Evolutionary conservation across 208 protist genomes (phyloP), one percentile per base, ranked within the genome.

Genomic region (Acanthamoeba triangularis): DNA sequence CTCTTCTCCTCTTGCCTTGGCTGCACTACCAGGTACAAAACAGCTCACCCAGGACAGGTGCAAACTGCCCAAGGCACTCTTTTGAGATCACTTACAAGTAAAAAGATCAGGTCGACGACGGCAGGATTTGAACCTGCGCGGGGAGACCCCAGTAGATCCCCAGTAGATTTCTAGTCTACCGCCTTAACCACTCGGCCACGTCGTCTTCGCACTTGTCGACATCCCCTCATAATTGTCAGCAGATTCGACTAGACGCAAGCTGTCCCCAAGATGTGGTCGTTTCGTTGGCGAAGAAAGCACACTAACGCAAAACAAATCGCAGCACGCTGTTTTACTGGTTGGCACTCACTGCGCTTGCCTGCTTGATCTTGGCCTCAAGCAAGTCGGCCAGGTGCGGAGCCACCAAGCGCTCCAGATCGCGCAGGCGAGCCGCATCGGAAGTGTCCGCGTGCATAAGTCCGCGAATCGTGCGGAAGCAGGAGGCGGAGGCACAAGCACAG

Each of bases 91-190:
- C n/a, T n/a, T n/a, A n/a, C n/a, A n/a, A n/a, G n/a, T n/a, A n/a
- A n/a, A n/a, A n/a, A n/a, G n/a, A n/a, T n/a, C n/a, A n/a, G 63
- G 23, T 69, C 63, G 63, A 69, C 63, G 63, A 69, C 63, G 63
- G 63, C 63, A 69, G 63, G 63, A 69, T 69, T 69, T 69, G 63
- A 69, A 69, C 63, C 63, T 69, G 63, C 63, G 63, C 63, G 63
- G 63, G 63, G 63, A 69, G 63, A 69, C 63, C 63, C 63, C 63
- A 69, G 63, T n/a, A n/a, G n/a, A n/a, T n/a, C n/a, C n/a, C n/a
- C n/a, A n/a, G n/a, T 69, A 69, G 63, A 69, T 69, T 69, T 69
- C 63, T 69, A 69, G 63, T 69, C 63, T 69, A 69, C 63, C 63
- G 63, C 63, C 63, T 69, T 69, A 69, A 69, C 63, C 63, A 69